Evolutionary conservation across 352 stramenopile species (phyloP), one percentile per base, ranked within the genome.

Genomic region (Pythium angustatum): DNA sequence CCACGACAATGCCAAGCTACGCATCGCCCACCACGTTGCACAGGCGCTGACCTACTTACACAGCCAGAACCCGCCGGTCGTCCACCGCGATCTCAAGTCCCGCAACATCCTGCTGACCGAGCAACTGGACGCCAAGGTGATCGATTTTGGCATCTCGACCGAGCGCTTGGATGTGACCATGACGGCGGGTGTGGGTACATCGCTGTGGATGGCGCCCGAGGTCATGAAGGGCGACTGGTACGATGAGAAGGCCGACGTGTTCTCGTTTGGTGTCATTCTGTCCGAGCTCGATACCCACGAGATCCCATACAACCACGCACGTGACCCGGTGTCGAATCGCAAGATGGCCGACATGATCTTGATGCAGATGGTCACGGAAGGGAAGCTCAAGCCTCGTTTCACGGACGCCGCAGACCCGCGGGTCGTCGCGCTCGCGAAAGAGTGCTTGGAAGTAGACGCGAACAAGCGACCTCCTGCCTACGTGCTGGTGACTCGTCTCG

Each of bases 141-240:
- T 68, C 17, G 76, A 81, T 55, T 79, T 83, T 51, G 65, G 69
- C 22, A 66, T 75, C 14, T 69, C 58, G 38, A 58, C 69, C 1
- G 50, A 73, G 22, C 48, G 52, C 5, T 19, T 22, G 15, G 62
- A 50, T 11, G 62, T 70, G 11, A 58, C 12, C 22, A 73, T 68
- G 5, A 71, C 38, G 2, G 38, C 38, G 1, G 38, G 38, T 21
- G 5, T 44, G 1, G 38, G 38, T 5, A 44, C 38, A 12, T 45
- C 19, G 31, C 50, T 57, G 31, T 57, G 50, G 50, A 57, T 30
- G 22, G 50, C 50, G n/a, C 50, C 50, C 19, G 50, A 57, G 12
- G 64, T 77, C 3, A 75, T 78, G 68, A 4, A 21, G 8, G 62
- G 62, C 8, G 28, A 41, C 3, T 45, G 45, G 6, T 69, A 69